Conservation (phyloP, 2,329 filamentous ascomycete species). For the Orbilia blumenaviensis region DNA sequence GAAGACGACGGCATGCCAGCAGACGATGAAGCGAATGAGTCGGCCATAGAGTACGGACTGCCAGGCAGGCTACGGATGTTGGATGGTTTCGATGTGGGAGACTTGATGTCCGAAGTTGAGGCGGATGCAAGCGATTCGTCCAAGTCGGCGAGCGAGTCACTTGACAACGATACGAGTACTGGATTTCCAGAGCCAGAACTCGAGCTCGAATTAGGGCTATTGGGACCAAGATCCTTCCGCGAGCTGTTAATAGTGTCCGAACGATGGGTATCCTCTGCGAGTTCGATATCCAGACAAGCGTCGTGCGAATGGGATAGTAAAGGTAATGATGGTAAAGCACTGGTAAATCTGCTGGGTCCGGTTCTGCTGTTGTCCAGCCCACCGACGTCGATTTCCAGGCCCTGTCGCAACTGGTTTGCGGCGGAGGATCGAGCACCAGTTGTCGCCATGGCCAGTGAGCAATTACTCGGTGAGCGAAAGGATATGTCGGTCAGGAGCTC, state of each 20-base stretch:
- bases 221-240: constrained; percentile 41
- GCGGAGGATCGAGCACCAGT: constrained; percentile 26
- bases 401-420: constrained; percentile 28
- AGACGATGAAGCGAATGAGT: constrained; percentile 56
- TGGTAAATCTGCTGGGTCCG: constrained; percentile 34
- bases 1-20: constrained; percentile 59
- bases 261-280: neutral
- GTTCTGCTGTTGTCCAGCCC: constrained; percentile 20
- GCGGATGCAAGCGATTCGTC: constrained; percentile 21
- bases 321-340: too few species aligned
- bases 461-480: too few species aligned
- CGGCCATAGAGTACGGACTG: constrained; percentile 50
- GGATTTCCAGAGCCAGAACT: too few species aligned
- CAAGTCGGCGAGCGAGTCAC: constrained; percentile 24
- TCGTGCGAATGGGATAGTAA: constrained; percentile 44
- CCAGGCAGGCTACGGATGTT: constrained; percentile 37
- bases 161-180: constrained; percentile 22
- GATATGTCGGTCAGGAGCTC: constrained; percentile 24
- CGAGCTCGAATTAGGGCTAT: too few species aligned
- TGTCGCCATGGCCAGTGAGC: constrained; percentile 47
- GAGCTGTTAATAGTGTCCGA: neutral
- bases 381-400: constrained; percentile 38
- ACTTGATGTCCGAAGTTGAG: constrained; percentile 36
- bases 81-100: constrained; percentile 30
- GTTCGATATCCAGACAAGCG: constrained; percentile 30